Evolutionary conservation across 106 monocot genomes (phyloP).

Genomic region (Iris macrosiphon): DNA sequence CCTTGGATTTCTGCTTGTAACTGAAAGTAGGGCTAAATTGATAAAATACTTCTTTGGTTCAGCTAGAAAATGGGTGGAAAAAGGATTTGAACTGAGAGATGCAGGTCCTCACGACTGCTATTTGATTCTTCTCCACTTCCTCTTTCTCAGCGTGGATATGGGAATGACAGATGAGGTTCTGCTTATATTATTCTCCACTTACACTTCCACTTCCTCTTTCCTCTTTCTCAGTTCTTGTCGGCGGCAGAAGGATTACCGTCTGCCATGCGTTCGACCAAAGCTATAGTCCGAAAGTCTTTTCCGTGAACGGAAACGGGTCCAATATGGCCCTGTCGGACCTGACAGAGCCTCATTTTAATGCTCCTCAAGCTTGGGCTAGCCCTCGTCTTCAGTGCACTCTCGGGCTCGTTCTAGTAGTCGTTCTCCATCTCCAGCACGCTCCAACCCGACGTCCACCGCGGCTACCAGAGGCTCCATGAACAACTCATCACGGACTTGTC

Average conservation of each 20-base stretch:
- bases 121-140: no score
- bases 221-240: no score
- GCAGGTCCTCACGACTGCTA: no score
- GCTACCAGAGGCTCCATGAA: slow-evolving; percentile 65
- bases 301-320: slow-evolving; percentile 28
- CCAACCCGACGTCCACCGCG: slow-evolving; percentile 20
- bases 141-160: no score
- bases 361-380: slow-evolving; percentile 42
- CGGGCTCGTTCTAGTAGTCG: slow-evolving; percentile 66
- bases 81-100: no score
- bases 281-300: slow-evolving; percentile 22
- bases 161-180: no score
- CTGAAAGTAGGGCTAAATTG: no score
- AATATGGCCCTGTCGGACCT: slow-evolving; percentile 8
- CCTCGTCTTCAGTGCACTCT: slow-evolving; percentile 30
- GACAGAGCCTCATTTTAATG: slow-evolving; percentile 15
- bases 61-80: no score
- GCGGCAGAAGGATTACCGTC: slow-evolving; percentile 9
- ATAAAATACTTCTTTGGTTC: no score
- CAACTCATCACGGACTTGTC: slow-evolving; percentile 58
- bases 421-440: slow-evolving; percentile 49
- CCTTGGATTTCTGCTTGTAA: no score
- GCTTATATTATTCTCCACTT: no score
- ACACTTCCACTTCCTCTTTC: no score
- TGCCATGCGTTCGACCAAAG: slow-evolving; percentile 24